A percentile compares a stretch with the other conserved stretches of the same genome.
Evolutionary conservation across 116 monocot genomes (phyloP).

Genomic region (Papilionanthe hybrid): DNA sequence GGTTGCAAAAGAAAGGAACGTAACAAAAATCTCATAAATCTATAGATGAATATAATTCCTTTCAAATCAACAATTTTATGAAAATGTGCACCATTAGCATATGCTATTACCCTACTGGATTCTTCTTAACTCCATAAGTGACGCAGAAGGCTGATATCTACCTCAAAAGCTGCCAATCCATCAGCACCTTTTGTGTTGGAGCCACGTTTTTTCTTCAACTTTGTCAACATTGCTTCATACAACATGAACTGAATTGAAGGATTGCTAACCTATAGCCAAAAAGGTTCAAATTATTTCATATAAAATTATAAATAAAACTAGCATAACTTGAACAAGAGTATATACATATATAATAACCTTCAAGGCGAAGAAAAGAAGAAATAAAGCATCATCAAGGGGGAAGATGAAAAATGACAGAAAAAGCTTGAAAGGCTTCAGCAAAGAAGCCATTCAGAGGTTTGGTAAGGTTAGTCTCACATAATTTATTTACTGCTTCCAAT

Average conservation of each 20-base stretch:
- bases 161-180: constrained; percentile 78
- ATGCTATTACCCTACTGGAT: background rate
- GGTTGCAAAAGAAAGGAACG: background rate
- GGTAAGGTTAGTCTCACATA: too few relatives aligned
- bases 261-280: constrained; percentile 69
- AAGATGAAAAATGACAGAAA: too few relatives aligned
- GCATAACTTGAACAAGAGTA: too few relatives aligned
- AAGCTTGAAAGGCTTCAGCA: too few relatives aligned
- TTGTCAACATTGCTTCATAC: constrained; percentile 83
- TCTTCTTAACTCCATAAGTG: background rate
- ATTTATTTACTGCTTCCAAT: too few relatives aligned
- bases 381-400: too few relatives aligned
- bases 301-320: background rate
- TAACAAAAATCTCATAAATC: background rate
- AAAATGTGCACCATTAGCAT: background rate
- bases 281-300: background rate
- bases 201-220: constrained; percentile 59
- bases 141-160: constrained; percentile 13
- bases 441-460: too few relatives aligned
- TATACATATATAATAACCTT: too few relatives aligned
- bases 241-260: constrained; percentile 96
- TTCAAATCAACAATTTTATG: background rate
- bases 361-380: background rate
- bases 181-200: constrained; percentile 57
- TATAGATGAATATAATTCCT: background rate